Percentiles rank a stretch among this genome's conserved stretches.
These are phyloP conservation scores for Boletus insuetus DNA, from an alignment of 768 basidiomycete genomes.

Conservation along the genomic window DNA sequence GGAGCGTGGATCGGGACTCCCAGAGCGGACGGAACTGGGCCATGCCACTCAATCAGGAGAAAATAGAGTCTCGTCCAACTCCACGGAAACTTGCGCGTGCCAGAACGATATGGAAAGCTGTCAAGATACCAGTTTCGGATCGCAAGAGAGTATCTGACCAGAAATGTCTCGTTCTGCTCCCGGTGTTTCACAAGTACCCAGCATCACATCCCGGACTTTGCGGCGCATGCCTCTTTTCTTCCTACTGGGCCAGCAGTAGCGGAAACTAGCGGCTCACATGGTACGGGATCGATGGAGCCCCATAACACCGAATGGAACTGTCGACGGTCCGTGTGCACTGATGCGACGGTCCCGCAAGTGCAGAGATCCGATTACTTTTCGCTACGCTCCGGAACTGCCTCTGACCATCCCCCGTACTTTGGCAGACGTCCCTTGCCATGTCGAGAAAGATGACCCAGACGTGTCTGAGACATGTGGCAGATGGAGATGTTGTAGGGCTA, in stretches of 20 bases:
- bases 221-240: conserved; percentile 9
- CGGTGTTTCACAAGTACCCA: conserved; percentile 7
- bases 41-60: conserved; percentile 14
- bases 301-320: conserved; percentile 2
- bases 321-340: neutral
- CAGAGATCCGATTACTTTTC: conserved; percentile 4
- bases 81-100: conserved; percentile 3
- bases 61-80: neutral
- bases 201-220: conserved; percentile 29
- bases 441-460: neutral
- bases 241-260: neutral
- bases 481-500: neutral
- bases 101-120: conserved; percentile 7
- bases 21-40: neutral
- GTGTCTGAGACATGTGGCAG: conserved; percentile 6
- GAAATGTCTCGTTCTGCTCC: conserved; percentile 9
- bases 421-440: neutral
- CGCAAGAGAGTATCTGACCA: conserved; percentile 9
- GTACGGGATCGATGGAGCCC: conserved; percentile 11
- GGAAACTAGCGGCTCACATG: conserved; percentile 25
- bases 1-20: conserved; percentile 18
- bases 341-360: conserved; percentile 20
- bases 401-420: neutral
- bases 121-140: conserved; percentile 14
- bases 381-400: neutral